phyloP scores from a whole-genome alignment of 2,329 filamentous ascomycete genomes.

The Arachnopeziza araneosa region DNA sequence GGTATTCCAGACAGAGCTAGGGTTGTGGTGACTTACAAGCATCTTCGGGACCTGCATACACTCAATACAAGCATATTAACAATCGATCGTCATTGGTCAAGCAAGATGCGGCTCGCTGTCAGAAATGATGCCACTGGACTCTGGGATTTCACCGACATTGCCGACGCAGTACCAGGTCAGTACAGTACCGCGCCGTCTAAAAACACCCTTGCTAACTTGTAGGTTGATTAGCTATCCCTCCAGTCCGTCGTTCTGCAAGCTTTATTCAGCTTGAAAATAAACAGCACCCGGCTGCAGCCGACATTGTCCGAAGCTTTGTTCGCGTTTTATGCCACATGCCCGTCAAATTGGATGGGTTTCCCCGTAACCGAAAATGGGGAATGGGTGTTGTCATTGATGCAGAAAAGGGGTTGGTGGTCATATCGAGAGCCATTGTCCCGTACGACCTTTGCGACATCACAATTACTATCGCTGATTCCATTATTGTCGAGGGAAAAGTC shows the following conservation, averaged over 20 bases:
- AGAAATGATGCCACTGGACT: slow-evolving; percentile 85
- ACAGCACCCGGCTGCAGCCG: slow-evolving; percentile 82
- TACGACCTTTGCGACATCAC: slow-evolving; percentile 97
- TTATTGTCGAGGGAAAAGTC: slow-evolving; percentile 89
- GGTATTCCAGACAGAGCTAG: slow-evolving; percentile 74
- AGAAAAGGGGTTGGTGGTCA: slow-evolving; percentile 88
- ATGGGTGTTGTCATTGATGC: slow-evolving; percentile 98
- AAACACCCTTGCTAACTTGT: too few relatives aligned
- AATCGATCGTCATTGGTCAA: slow-evolving; percentile 91
- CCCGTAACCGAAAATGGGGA: slow-evolving; percentile 86
- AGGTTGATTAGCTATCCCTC: slow-evolving; percentile 64
- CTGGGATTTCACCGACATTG: slow-evolving; percentile 90
- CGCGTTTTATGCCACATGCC: slow-evolving; percentile 91
- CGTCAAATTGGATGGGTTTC: slow-evolving; percentile 95
- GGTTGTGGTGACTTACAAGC: slow-evolving; percentile 92
- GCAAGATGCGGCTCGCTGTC: slow-evolving; percentile 87
- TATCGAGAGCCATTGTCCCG: slow-evolving; percentile 89
- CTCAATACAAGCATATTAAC: slow-evolving; percentile 89
- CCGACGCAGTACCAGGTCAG: slow-evolving; percentile 73
- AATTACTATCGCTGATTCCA: slow-evolving; percentile 92
- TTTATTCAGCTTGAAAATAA: slow-evolving; percentile 91
- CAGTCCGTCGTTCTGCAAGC: slow-evolving; percentile 70
- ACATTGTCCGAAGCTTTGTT: slow-evolving; percentile 91
- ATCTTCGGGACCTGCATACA: slow-evolving; percentile 90
- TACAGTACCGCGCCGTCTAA: too few relatives aligned